Conservation (phyloP, 2,329 filamentous ascomycete species). For the Penicillium hesseltinei region DNA sequence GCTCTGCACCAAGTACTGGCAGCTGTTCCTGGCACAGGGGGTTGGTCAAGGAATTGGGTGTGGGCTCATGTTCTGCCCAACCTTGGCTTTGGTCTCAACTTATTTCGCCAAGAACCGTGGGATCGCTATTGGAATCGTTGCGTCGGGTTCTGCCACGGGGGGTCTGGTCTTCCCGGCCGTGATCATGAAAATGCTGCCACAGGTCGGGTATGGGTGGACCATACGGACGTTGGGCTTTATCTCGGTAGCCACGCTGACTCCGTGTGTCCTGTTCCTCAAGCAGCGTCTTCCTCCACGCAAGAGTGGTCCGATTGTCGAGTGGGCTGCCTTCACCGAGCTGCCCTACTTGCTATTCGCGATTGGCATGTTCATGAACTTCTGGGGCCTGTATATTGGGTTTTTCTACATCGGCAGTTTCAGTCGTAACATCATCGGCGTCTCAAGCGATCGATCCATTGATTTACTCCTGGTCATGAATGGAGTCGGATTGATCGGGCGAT, state of each 20-base stretch:
- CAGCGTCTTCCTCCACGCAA: conserved; percentile 51
- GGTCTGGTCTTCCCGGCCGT: conserved; percentile 64
- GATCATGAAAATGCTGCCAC: conserved; percentile 56
- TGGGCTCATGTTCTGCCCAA: conserved; percentile 56
- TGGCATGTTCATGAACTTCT: conserved; percentile 49
- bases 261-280: conserved; percentile 46
- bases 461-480: conserved; percentile 66
- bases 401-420: conserved; percentile 49
- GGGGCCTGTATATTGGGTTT: conserved; percentile 55
- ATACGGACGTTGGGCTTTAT: conserved; percentile 62
- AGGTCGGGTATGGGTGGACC: conserved; percentile 64
- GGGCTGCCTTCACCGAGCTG: conserved; percentile 51
- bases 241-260: conserved; percentile 49
- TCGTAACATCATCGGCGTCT: conserved; percentile 40
- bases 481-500: conserved; percentile 57
- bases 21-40: conserved; percentile 52
- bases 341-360: conserved; percentile 47
- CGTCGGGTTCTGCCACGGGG: conserved; percentile 60
- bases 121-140: conserved; percentile 59
- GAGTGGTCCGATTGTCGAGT: conserved; percentile 53
- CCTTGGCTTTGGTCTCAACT: conserved; percentile 55
- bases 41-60: conserved; percentile 57
- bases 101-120: conserved; percentile 62
- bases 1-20: conserved; percentile 50
- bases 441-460: conserved; percentile 53